Percentiles rank a stretch among this genome's conserved stretches.
phyloP scores from a whole-genome alignment of 1,139 yeast genomes.

The Pneumocystis oryctolagi region DNA sequence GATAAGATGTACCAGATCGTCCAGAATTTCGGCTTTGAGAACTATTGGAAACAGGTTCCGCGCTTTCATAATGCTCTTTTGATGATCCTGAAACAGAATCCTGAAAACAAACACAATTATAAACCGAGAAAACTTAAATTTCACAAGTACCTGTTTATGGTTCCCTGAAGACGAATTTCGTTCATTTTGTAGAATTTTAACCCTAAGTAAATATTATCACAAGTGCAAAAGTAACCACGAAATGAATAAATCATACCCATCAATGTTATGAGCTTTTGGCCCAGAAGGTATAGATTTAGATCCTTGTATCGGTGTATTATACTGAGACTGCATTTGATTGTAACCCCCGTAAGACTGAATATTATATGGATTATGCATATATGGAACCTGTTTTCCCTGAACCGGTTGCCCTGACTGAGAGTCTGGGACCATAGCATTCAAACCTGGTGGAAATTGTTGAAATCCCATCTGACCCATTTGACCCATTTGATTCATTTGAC shows the following conservation, averaged over 20 bases:
- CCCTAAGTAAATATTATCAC: not conserved
- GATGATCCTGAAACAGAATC: not conserved
- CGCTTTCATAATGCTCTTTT: not conserved
- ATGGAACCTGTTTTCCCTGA: constrained; percentile 17
- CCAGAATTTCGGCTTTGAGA: not conserved
- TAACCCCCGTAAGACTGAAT: not conserved
- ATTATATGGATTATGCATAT: constrained; percentile 4
- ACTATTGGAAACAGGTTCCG: not conserved
- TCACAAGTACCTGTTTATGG: not conserved
- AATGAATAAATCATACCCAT: not conserved
- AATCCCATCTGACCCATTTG: not conserved
- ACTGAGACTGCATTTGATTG: not conserved
- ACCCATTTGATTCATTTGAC: not conserved
- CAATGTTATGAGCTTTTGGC: not conserved
- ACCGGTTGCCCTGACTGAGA: not conserved
- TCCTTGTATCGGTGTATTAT: not conserved
- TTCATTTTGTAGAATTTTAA: not conserved
- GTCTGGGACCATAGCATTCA: not conserved
- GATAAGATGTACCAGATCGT: not conserved
- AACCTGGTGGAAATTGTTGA: not conserved
- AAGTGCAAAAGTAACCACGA: not conserved
- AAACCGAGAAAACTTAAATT: not conserved
- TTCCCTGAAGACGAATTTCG: not conserved
- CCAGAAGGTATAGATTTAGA: not conserved
- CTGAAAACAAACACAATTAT: not conserved